Percentiles rank a stretch among this genome's conserved stretches.
These are phyloP conservation scores for Corchorus capsularis DNA, from an alignment of 345 rosid genomes.

Conservation along the genomic window DNA sequence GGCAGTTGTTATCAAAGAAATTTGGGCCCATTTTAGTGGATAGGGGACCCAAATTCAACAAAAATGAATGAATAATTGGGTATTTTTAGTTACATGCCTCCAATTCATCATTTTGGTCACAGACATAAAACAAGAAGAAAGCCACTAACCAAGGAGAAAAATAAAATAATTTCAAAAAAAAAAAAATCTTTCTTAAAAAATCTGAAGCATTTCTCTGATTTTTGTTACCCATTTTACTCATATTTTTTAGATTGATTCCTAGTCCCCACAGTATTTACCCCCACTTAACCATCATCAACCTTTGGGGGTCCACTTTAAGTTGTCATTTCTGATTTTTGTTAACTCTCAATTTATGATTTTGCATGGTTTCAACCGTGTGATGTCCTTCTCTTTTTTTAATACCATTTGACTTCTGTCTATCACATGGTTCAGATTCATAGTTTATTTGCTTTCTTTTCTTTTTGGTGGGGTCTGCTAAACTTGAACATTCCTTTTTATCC, in stretches of 20 bases:
- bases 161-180: too few species aligned
- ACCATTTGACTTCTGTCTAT: not conserved
- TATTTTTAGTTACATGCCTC: conserved; percentile 20
- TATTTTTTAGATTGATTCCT: conserved; percentile 4
- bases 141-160: conserved; percentile 2
- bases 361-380: conserved; percentile 1
- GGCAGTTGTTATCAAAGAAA: not conserved
- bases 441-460: too few species aligned
- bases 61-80: conserved; percentile 8
- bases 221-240: not conserved
- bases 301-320: conserved; percentile 14
- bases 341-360: not conserved
- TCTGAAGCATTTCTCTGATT: not conserved
- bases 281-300: not conserved
- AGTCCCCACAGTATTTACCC: conserved; percentile 19
- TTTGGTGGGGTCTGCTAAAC: not conserved
- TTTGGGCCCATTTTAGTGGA: not conserved
- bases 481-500: not conserved
- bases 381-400: not conserved
- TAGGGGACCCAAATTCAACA: not conserved
- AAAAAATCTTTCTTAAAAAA: conserved; percentile 7
- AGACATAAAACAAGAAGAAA: conserved; percentile 15
- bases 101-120: conserved; percentile 22
- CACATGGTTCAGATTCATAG: not conserved
- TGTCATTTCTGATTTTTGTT: conserved; percentile 11